These are phyloP conservation scores for Pouteria campechiana DNA, from an alignment of 179 eudicot genomes.

Conservation along the genomic window DNA sequence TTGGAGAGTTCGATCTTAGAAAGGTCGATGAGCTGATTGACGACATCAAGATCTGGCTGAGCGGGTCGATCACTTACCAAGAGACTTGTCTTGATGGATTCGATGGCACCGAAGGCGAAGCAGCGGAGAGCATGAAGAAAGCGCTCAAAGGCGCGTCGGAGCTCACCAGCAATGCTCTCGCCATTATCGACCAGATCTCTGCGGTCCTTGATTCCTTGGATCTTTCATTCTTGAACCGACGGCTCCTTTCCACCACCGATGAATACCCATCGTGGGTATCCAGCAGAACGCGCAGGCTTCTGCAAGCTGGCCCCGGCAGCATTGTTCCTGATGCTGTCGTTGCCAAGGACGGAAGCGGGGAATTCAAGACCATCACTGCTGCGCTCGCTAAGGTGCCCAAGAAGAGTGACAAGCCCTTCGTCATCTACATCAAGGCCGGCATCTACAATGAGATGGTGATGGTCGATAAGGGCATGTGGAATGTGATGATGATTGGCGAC, in stretches of 20 bases:
- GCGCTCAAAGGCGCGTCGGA: conserved; percentile 14
- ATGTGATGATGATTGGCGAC: conserved; percentile 33
- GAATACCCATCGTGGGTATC: conserved; percentile 12
- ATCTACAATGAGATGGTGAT: conserved; percentile 22
- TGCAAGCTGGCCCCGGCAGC: conserved; percentile 1
- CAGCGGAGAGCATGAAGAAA: conserved; percentile 22
- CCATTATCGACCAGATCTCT: conserved; percentile 19
- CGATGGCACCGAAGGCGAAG: conserved; percentile 30
- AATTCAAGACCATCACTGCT: conserved; percentile 31
- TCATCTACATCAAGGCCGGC: conserved; percentile 31
- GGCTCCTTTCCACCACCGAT: background rate
- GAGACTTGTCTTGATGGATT: conserved; percentile 48
- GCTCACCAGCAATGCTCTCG: conserved; percentile 38
- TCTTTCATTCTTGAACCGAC: background rate
- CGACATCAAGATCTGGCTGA: conserved; percentile 45
- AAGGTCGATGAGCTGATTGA: conserved; percentile 8
- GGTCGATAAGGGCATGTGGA: conserved; percentile 3
- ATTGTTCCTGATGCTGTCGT: conserved; percentile 34
- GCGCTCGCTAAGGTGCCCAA: conserved; percentile 22
- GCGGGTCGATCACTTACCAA: conserved; percentile 34
- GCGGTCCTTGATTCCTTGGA: background rate
- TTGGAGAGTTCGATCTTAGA: conserved; percentile 12
- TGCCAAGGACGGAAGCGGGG: conserved; percentile 55
- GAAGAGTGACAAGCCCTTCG: conserved; percentile 1
- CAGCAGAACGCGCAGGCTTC: conserved; percentile 8